Evolutionary conservation across 768 basidiomycete species (phyloP).

Genomic region (Boletus sp.): DNA sequence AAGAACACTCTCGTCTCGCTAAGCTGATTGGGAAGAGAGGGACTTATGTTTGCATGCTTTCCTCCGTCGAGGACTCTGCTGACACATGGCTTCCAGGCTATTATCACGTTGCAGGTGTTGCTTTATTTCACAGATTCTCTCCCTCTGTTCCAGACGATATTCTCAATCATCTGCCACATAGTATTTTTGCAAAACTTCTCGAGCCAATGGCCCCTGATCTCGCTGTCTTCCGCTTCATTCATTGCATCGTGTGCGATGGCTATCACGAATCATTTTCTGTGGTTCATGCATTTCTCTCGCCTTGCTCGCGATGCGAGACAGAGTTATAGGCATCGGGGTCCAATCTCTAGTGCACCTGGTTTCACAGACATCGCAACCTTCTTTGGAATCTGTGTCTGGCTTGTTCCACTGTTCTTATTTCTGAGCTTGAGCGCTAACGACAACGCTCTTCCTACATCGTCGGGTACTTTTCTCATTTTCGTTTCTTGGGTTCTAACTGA

Average conservation of each 20-base stretch:
- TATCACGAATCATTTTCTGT: conserved; percentile 87
- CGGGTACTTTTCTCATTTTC: conserved; percentile 37
- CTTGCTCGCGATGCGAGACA: conserved; percentile 64
- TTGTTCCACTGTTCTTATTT: conserved; percentile 90
- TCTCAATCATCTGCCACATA: conserved; percentile 82
- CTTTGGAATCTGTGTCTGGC: conserved; percentile 84
- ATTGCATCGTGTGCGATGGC: conserved; percentile 83
- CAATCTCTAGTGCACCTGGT: conserved; percentile 35
- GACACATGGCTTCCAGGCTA: conserved; percentile 47
- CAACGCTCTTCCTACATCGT: conserved; percentile 82
- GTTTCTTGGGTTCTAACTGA: not conserved
- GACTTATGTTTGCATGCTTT: conserved; percentile 71
- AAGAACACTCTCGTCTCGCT: conserved; percentile 83
- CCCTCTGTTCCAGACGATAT: conserved; percentile 68
- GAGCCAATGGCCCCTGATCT: conserved; percentile 86
- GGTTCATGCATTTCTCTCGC: conserved; percentile 93
- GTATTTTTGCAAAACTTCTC: conserved; percentile 96
- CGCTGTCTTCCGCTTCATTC: conserved; percentile 82
- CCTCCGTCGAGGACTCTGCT: not conserved
- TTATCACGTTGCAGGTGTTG: conserved; percentile 74
- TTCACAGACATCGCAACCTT: conserved; percentile 82
- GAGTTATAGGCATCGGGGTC: conserved; percentile 42
- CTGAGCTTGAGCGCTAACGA: conserved; percentile 96
- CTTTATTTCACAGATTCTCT: conserved; percentile 81
- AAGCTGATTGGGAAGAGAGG: conserved; percentile 80